Conservation (phyloP, 148 eudicot species). For the Cornus controversa region DNA sequence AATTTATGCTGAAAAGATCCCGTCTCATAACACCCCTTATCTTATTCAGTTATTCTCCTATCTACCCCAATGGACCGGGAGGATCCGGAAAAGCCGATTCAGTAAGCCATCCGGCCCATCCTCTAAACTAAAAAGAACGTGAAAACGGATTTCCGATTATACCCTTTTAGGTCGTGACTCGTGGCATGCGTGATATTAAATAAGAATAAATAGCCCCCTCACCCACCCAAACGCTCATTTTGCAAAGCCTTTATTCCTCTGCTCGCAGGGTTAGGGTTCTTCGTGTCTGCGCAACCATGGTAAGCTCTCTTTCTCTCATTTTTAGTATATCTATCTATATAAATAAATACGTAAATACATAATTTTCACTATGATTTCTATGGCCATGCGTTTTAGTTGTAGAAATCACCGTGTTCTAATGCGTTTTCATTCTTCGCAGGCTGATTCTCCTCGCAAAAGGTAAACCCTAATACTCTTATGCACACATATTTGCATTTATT, state of each 20-base stretch:
- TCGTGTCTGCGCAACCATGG: constrained; percentile 13
- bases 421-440: constrained; percentile 41
- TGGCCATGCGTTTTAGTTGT: background rate
- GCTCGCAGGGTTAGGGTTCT: constrained; percentile 11
- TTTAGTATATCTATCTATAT: background rate
- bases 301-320: constrained; percentile 1
- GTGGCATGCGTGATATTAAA: too few species aligned
- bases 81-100: too few species aligned
- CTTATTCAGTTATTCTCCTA: too few species aligned
- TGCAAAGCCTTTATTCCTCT: background rate
- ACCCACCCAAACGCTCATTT: background rate
- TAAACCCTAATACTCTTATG: constrained; percentile 7
- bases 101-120: too few species aligned
- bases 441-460: constrained; percentile 82
- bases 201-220: too few species aligned
- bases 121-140: too few species aligned
- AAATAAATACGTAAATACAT: background rate
- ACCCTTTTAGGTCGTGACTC: too few species aligned
- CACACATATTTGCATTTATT: background rate
- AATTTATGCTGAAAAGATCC: too few species aligned
- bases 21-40: too few species aligned
- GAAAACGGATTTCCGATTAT: too few species aligned
- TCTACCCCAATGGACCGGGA: too few species aligned
- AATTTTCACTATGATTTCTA: background rate
- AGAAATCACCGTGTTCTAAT: background rate